Conservation (phyloP, 352 stramenopile species). For the Pythium plurisporium region DNA sequence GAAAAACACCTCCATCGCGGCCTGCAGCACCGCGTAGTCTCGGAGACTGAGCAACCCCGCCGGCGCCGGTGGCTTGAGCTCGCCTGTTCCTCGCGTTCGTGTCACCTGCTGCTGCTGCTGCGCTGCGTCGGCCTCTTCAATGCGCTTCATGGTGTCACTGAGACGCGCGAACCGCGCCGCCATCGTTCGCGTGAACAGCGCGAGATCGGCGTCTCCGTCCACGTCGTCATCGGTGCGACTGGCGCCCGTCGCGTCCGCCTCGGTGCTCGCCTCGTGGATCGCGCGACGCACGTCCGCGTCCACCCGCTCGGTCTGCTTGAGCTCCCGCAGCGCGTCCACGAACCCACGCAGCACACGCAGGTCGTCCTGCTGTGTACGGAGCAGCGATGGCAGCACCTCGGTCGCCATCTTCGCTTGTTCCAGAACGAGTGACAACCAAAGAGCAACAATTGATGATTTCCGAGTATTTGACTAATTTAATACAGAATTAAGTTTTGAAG, state of each 20-base stretch:
- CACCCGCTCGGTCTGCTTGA: constrained; percentile 31
- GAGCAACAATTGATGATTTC: background rate
- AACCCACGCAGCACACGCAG: constrained; percentile 57
- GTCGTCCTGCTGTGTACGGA: constrained; percentile 44
- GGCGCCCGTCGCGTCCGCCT: constrained; percentile 10
- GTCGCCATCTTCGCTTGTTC: background rate
- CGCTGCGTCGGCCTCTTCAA: constrained; percentile 38
- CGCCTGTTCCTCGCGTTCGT: background rate
- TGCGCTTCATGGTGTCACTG: constrained; percentile 36
- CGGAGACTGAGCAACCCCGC: constrained; percentile 71
- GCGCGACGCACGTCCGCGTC: constrained; percentile 23
- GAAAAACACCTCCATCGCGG: constrained; percentile 68
- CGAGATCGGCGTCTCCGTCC: constrained; percentile 5
- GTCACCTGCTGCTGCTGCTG: background rate
- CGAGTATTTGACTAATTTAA: constrained; percentile 4
- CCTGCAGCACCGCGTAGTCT: constrained; percentile 81
- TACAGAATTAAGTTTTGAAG: constrained; percentile 6
- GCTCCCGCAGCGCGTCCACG: constrained; percentile 59
- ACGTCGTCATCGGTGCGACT: constrained; percentile 17
- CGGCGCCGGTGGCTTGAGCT: constrained; percentile 40
- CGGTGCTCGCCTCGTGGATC: constrained; percentile 15
- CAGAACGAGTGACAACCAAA: background rate
- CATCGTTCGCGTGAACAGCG: constrained; percentile 1
- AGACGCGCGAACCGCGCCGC: constrained; percentile 22
- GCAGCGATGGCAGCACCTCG: constrained; percentile 22